These are phyloP conservation scores for Citrus sp. DNA, from an alignment of 345 rosid species.

Conservation along the genomic window DNA sequence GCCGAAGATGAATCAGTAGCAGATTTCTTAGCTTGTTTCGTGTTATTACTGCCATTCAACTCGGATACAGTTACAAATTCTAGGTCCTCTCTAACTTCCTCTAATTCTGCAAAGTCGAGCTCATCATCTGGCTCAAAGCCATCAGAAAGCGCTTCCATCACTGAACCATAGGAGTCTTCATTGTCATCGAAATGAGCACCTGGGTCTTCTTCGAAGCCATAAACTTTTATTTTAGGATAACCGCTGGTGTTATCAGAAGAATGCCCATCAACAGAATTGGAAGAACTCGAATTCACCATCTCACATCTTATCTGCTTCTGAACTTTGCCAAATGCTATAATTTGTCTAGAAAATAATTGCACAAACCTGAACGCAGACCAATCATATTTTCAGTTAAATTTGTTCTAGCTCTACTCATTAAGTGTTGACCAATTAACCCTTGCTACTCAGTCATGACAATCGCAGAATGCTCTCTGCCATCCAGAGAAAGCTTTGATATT, in stretches of 20 bases:
- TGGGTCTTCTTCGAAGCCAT: conserved; percentile 14
- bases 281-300: conserved; percentile 30
- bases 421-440: not conserved
- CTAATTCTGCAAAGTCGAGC: conserved; percentile 16
- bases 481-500: not conserved
- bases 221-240: conserved; percentile 18
- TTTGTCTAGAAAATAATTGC: conserved; percentile 45
- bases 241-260: conserved; percentile 15
- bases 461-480: not conserved
- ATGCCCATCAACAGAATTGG: conserved; percentile 26
- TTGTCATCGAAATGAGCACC: conserved; percentile 16
- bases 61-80: conserved; percentile 24
- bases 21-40: conserved; percentile 1
- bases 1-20: conserved; percentile 10
- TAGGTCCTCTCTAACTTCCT: conserved; percentile 28
- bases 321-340: conserved; percentile 64
- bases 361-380: conserved; percentile 55
- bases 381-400: conserved; percentile 2
- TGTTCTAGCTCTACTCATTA: not conserved
- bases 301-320: conserved; percentile 70
- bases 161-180: conserved; percentile 12
- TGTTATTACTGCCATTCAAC: conserved; percentile 7
- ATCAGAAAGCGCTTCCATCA: conserved; percentile 15
- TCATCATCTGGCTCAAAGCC: conserved; percentile 27
- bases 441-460: not conserved